Conservation (phyloP, 2,329 filamentous ascomycete species). For the Xylariaceae sp. region DNA sequence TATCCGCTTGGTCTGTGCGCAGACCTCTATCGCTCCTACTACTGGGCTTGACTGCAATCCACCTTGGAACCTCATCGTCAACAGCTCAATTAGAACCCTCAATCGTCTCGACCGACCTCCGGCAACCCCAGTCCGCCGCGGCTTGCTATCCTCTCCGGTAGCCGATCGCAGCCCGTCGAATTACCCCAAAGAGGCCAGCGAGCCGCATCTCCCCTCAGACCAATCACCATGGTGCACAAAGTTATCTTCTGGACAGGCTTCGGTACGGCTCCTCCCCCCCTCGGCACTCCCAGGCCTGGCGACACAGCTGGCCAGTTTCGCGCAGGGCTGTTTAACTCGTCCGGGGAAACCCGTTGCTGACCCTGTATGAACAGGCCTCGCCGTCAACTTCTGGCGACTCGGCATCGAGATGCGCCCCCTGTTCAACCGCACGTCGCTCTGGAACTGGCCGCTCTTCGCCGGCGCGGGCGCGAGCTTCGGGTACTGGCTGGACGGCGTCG, state of each 20-base stretch:
- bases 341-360: constrained; percentile 12
- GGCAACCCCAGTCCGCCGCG: no score
- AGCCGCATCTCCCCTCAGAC: constrained; percentile 15
- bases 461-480: constrained; percentile 84
- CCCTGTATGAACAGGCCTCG: constrained; percentile 57
- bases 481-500: constrained; percentile 92
- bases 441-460: constrained; percentile 88
- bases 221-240: constrained; percentile 48
- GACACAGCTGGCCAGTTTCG: no score
- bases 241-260: constrained; percentile 84
- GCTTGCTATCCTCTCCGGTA: no score
- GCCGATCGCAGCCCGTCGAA: no score
- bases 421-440: constrained; percentile 75
- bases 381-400: constrained; percentile 90
- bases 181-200: constrained; percentile 11
- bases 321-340: no score
- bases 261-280: constrained; percentile 52
- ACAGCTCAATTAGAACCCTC: constrained; percentile 2
- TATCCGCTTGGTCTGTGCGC: constrained; percentile 7
- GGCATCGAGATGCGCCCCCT: constrained; percentile 97
- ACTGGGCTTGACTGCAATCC: constrained; percentile 8
- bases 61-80: not conserved
- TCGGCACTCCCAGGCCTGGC: constrained; percentile 3
- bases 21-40: constrained; percentile 4
- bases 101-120: constrained; percentile 7